Base-by-base conservation (phyloP, 305 asterid genomes). In the Ajuga reptans region DNA sequence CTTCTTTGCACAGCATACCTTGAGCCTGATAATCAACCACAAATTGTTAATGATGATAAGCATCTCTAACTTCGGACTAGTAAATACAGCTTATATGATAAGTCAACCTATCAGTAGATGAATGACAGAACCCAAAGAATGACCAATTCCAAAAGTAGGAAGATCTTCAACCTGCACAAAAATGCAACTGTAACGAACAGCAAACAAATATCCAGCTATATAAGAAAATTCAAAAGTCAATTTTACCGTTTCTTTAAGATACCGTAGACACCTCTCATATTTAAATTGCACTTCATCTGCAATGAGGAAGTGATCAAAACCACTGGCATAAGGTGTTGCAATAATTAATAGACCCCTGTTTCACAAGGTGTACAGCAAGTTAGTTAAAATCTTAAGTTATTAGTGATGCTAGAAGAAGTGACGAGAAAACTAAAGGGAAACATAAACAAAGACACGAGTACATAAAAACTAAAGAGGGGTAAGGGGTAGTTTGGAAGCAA, bases 321-420 rank as follows among this genome's bases (percentile, higher is more conserved):
- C 96, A 78, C 98, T 90, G 69, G 98, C 91, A 81, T 85, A 92
- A 68, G 98, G 98, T 17, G 96, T 91, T 64, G 96, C 98, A 73
- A 91, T 86, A 72, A 91, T 88, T 83, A 91, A 61, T 63, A 81
- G 53, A 64, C 91, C 98, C 86, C 98, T 91, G 90, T 66, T 52
- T 64, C 84, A 82, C 43, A 73, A 73, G 70, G 54, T 56, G 70
- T 37, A 52, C 18, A 52, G 31, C 55, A 69, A 66, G 61, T 62
- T 56, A 43, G 61, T 55, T 55, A 69, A 12, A 54, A 54, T 50
- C 60, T 24, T 45, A 31, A 45, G 15, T 39, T 41, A 15, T 63
- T 18, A 67, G 36, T 58, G 24, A 51, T 73, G 31, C 50, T 43
- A 59, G 31, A 66, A 51, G 60, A 60, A 60, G 55, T 33, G 64